Evolutionary conservation across 345 rosid genomes (phyloP).

Genomic region (Rubroshorea leprosula): DNA sequence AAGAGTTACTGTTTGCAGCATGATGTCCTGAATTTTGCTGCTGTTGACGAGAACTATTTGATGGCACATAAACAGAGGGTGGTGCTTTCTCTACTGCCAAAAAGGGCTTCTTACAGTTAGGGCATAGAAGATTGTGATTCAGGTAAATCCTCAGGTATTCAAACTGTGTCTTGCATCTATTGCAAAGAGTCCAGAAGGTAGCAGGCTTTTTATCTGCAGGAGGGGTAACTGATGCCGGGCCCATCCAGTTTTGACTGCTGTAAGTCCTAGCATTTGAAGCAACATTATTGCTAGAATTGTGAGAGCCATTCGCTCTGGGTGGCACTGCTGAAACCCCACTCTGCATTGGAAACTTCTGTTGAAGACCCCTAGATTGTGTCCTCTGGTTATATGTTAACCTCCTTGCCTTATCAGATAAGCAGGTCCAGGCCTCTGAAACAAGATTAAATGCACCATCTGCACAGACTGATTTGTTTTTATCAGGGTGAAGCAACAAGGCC

Average conservation of each 20-base stretch:
- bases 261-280: background rate
- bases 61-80: slow-evolving; percentile 46
- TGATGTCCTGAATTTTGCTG: slow-evolving; percentile 36
- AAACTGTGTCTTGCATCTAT: slow-evolving; percentile 64
- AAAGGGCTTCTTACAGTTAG: slow-evolving; percentile 61
- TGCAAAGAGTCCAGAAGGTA: slow-evolving; percentile 91
- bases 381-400: slow-evolving; percentile 60
- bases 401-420: slow-evolving; percentile 58
- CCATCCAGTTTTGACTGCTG: slow-evolving; percentile 13
- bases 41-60: slow-evolving; percentile 34
- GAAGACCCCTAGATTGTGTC: slow-evolving; percentile 34
- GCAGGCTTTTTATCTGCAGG: slow-evolving; percentile 31
- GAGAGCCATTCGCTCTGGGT: slow-evolving; percentile 42
- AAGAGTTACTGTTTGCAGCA: slow-evolving; percentile 22
- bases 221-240: slow-evolving; percentile 20
- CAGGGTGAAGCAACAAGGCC: slow-evolving; percentile 76
- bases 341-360: slow-evolving; percentile 21
- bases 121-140: slow-evolving; percentile 74
- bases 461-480: slow-evolving; percentile 73
- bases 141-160: slow-evolving; percentile 74
- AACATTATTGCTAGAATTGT: slow-evolving; percentile 23
- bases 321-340: slow-evolving; percentile 32
- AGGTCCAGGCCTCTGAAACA: slow-evolving; percentile 69
- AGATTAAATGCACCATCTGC: slow-evolving; percentile 87
- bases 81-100: slow-evolving; percentile 63